Evolutionary conservation across 108 stramenopile species (phyloP).

Genomic region (Conticribra guillardii): DNA sequence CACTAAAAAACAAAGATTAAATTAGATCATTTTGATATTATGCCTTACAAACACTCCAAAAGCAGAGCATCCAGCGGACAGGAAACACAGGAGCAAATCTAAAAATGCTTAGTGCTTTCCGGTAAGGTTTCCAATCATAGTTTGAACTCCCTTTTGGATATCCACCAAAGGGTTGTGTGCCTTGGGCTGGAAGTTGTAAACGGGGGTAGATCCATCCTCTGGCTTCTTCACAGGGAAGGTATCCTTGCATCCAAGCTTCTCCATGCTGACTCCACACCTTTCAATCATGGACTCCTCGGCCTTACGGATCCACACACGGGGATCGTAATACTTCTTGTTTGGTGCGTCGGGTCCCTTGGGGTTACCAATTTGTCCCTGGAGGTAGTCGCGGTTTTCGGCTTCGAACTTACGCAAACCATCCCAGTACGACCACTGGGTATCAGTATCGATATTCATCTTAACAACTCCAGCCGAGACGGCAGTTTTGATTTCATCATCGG

Average conservation of each 20-base stretch:
- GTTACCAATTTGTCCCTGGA: conserved; percentile 97
- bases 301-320: conserved; percentile 95
- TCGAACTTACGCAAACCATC: conserved; percentile 88
- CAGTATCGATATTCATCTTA: conserved; percentile 99
- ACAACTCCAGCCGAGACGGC: conserved; percentile 91
- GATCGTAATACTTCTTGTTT: conserved; percentile 99
- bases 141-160: conserved; percentile 19
- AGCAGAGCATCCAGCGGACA: too few relatives aligned
- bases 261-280: conserved; percentile 81
- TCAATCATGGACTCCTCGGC: conserved; percentile 93
- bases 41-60: too few relatives aligned
- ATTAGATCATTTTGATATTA: too few relatives aligned
- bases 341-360: conserved; percentile 95
- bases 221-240: conserved; percentile 61
- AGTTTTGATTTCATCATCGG: conserved; percentile 89
- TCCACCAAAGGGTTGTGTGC: conserved; percentile 24
- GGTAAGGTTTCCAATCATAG: conserved; percentile 2
- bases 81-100: too few relatives aligned
- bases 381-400: conserved; percentile 79
- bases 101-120: conserved; percentile 12
- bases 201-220: conserved; percentile 43
- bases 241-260: conserved; percentile 80
- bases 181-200: conserved; percentile 49
- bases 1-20: too few relatives aligned
- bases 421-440: conserved; percentile 98